Percentiles rank a stretch among this genome's conserved stretches.
Evolutionary conservation across 2,329 filamentous ascomycete species (phyloP).

Genomic region (Alternaria burnsii): DNA sequence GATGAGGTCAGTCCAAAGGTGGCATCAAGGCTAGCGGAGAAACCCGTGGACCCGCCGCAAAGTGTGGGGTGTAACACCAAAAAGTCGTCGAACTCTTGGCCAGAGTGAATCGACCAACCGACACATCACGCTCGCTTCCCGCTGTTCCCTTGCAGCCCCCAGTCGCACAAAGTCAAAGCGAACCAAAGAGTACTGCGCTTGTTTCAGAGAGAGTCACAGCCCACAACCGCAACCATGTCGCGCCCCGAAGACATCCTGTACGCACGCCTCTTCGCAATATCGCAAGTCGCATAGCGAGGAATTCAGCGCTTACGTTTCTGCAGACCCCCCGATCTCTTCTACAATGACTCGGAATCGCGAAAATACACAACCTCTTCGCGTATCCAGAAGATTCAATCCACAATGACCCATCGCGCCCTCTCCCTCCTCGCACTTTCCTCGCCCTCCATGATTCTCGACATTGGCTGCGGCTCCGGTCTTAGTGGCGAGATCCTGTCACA

Average conservation of each 20-base stretch:
- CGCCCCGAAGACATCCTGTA: conserved; percentile 95
- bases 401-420: conserved; percentile 93
- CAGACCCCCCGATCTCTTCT: conserved; percentile 95
- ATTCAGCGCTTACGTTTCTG: not conserved
- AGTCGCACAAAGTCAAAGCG: not conserved
- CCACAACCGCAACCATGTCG: conserved; percentile 74
- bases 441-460: conserved; percentile 89
- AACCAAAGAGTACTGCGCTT: not conserved
- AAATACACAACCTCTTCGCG: conserved; percentile 98
- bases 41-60: conserved; percentile 20
- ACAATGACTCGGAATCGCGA: conserved; percentile 92
- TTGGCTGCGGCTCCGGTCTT: conserved; percentile 95
- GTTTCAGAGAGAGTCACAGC: not conserved
- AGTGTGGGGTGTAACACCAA: conserved; percentile 36
- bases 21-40: conserved; percentile 31
- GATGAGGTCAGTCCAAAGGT: conserved; percentile 41
- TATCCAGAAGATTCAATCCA: conserved; percentile 92
- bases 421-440: conserved; percentile 82
- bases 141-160: not conserved
- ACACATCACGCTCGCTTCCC: not conserved
- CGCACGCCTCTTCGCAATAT: conserved; percentile 38
- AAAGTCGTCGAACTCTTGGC: conserved; percentile 37
- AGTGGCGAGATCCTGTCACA: conserved; percentile 91
- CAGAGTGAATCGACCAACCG: conserved; percentile 6
- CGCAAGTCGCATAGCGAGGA: conserved; percentile 2